phyloP scores from a whole-genome alignment of 768 basidiomycete species.

The Dendrothele bispora region DNA sequence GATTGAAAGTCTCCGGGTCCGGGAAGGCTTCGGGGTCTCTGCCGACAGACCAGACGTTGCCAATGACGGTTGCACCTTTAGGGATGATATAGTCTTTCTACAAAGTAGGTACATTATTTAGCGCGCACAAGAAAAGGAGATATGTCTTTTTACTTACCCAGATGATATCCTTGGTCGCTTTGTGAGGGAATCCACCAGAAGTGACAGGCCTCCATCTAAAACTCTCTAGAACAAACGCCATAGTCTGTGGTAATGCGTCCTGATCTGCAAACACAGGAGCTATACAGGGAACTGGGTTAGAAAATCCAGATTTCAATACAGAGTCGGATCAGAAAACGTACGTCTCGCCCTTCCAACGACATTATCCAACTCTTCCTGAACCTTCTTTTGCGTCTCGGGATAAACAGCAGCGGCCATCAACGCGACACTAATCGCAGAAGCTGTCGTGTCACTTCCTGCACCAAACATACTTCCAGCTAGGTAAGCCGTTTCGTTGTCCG shows the following conservation, averaged over 20 bases:
- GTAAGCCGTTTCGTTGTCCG: conserved; percentile 59
- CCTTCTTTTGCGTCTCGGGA: conserved; percentile 47
- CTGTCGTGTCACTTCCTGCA: conserved; percentile 58
- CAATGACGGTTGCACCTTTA: conserved; percentile 55
- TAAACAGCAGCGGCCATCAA: conserved; percentile 60
- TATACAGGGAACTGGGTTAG: background rate
- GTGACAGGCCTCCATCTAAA: conserved; percentile 53
- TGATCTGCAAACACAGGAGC: conserved; percentile 39
- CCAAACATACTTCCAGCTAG: conserved; percentile 67
- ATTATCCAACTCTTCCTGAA: conserved; percentile 56
- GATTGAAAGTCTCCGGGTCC: conserved; percentile 58
- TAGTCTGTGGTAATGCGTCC: conserved; percentile 41
- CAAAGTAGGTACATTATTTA: background rate
- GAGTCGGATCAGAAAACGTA: conserved; percentile 14
- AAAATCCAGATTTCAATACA: too few species aligned
- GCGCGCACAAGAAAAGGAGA: background rate
- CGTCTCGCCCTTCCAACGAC: conserved; percentile 49
- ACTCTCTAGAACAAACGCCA: conserved; percentile 50
- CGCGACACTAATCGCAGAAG: conserved; percentile 31
- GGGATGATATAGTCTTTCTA: conserved; percentile 53
- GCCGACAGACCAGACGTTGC: conserved; percentile 50
- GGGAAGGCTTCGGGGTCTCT: conserved; percentile 57
- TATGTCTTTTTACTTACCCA: too few species aligned
- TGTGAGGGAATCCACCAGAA: conserved; percentile 60
- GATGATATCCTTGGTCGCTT: conserved; percentile 60